Base-by-base conservation (phyloP, 148 eudicot genomes). In the Dianthus caryophyllus region DNA sequence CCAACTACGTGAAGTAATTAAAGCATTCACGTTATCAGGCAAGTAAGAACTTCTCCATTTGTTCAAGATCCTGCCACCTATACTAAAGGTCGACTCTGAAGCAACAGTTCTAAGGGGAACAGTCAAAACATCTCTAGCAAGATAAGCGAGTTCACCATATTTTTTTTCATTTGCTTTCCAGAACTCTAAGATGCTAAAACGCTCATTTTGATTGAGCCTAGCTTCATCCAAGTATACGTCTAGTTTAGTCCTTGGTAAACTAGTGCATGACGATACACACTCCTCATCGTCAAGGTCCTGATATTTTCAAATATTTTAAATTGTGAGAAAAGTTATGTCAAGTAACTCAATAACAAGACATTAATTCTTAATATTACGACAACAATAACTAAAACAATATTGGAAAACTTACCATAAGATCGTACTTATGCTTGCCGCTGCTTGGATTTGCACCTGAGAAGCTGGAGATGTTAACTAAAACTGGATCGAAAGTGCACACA, bases 1-100 rank as follows among this genome's bases (percentile, higher is more conserved):
- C 17, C n/a, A n/a, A n/a, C n/a, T n/a, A n/a, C n/a, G n/a, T n/a
- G n/a, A n/a, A n/a, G n/a, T n/a, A n/a, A n/a, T 16, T 15, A 50
- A 18, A 50, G 54, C 24, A 17, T 50, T 24, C 18, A 50, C 54
- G 21, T 50, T 50, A 4, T 50, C 54, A 9, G 54, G 54, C 17
- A 50, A 24, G 9, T 50, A 50, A 50, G 54, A 50, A 50, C 54
- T 50, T n/a, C 54, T 50, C 54, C 54, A 50, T 50, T 50, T 50
- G 54, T n/a, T n/a, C n/a, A n/a, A n/a, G n/a, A n/a, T n/a, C n/a
- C n/a, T n/a, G n/a, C n/a, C n/a, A n/a, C n/a, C 21, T 50, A 50
- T 50, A 18, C 54, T 50, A 50, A 50, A 50, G 6, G 54, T 50
- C 1, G 54, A 50, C n/a, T 50, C 54, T 5, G 54, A 50, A 50